Percentiles rank a stretch among this genome's conserved stretches.
These are phyloP conservation scores for Acer negundo DNA, from an alignment of 345 rosid genomes.

Conservation along the genomic window DNA sequence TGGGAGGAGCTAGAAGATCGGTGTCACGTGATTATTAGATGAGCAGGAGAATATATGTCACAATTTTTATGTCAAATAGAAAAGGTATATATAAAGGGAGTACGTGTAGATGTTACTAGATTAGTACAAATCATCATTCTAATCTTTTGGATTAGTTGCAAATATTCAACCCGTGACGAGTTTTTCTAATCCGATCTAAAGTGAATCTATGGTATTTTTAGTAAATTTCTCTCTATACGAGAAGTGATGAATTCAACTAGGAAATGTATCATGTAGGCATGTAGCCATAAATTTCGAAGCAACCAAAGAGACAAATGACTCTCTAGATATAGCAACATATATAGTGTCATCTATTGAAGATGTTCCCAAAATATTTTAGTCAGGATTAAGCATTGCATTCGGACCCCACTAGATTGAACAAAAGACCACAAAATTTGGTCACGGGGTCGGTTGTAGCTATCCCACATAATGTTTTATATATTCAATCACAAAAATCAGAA, in stretches of 20 bases:
- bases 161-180: background rate
- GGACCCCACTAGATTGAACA: constrained; percentile 21
- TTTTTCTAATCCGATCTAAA: background rate
- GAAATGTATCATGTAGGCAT: background rate
- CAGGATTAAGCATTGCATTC: constrained; percentile 5
- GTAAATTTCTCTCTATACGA: background rate
- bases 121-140: background rate
- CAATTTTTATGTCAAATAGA: no score
- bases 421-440: constrained; percentile 24
- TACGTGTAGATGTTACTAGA: background rate
- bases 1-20: no score
- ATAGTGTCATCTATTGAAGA: constrained; percentile 1
- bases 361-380: constrained; percentile 7
- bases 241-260: background rate
- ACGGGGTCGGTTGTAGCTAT: constrained; percentile 32
- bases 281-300: background rate
- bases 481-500: no score
- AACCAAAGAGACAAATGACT: background rate
- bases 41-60: no score
- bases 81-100: no score
- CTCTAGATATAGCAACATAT: background rate
- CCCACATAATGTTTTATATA: background rate
- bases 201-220: background rate
- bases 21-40: background rate
- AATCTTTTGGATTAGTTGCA: background rate